Percentiles rank a stretch among this genome's conserved stretches.
Evolutionary conservation across 208 protist genomes (phyloP).

Genomic region (Strigomonas culicis): DNA sequence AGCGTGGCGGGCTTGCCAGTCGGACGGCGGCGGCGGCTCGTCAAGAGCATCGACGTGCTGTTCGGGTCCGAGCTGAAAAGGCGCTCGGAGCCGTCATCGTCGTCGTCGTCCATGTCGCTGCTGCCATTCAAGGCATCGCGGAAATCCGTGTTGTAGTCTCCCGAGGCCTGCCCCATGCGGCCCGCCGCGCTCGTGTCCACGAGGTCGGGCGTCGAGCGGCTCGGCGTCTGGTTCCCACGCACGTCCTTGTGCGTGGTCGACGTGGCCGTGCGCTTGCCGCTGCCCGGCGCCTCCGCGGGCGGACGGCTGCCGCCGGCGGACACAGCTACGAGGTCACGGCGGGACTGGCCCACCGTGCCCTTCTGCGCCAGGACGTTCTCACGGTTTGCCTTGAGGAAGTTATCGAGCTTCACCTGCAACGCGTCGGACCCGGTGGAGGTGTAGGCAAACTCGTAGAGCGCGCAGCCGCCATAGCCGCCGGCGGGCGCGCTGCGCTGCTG

Average conservation of each 20-base stretch:
- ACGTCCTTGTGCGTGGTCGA: too few relatives aligned
- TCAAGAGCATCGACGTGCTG: not conserved
- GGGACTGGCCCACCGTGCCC: too few relatives aligned
- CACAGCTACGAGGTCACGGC: too few relatives aligned
- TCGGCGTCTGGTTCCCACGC: too few relatives aligned
- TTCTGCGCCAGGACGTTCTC: constrained; percentile 11
- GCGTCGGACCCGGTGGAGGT: constrained; percentile 41
- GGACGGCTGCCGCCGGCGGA: too few relatives aligned
- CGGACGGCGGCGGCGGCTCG: not conserved
- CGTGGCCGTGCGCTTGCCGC: too few relatives aligned
- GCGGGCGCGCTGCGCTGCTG: constrained; percentile 29
- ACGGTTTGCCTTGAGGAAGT: constrained; percentile 43
- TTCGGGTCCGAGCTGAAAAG: not conserved
- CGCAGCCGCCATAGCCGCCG: not conserved
- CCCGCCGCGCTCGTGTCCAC: too few relatives aligned
- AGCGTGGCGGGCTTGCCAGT: not conserved
- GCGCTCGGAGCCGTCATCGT: not conserved
- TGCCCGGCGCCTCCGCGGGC: too few relatives aligned
- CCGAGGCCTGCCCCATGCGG: too few relatives aligned
- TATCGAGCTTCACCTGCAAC: constrained; percentile 60
- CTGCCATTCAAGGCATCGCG: too few relatives aligned
- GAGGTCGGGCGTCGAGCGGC: too few relatives aligned
- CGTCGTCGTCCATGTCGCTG: not conserved
- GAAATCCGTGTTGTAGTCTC: too few relatives aligned
- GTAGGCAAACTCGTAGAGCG: constrained; percentile 43